A percentile compares a stretch with the other conserved stretches of the same genome.
phyloP scores from a whole-genome alignment of 768 basidiomycete species.

The Tricholoma terreum region DNA sequence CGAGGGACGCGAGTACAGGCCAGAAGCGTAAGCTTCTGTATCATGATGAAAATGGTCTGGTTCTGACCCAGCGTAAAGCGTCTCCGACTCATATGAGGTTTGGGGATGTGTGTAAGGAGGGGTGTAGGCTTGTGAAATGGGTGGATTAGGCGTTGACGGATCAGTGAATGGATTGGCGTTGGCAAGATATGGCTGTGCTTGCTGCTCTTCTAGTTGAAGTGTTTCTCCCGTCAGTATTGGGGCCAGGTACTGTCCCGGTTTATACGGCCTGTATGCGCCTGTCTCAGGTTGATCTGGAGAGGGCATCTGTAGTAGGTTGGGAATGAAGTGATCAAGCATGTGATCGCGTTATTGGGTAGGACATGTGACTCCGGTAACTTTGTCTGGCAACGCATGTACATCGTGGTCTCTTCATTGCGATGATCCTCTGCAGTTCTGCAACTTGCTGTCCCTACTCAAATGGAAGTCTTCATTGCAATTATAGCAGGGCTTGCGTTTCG shows the following conservation, averaged over 20 bases:
- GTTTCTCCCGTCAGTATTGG: conserved; percentile 68
- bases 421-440: conserved; percentile 5
- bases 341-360: no score
- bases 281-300: no score
- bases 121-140: conserved; percentile 28
- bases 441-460: conserved; percentile 16
- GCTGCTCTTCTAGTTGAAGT: conserved; percentile 45
- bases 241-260: conserved; percentile 57
- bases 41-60: conserved; percentile 64
- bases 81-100: conserved; percentile 27
- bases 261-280: conserved; percentile 44
- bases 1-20: conserved; percentile 46
- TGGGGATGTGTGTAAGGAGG: conserved; percentile 32
- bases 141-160: conserved; percentile 8
- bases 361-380: background rate
- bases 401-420: conserved; percentile 6
- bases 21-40: conserved; percentile 68
- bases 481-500: conserved; percentile 42
- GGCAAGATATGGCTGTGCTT: conserved; percentile 18
- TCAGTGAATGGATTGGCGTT: conserved; percentile 25
- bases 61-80: conserved; percentile 33
- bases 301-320: background rate
- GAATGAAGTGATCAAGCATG: no score
- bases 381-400: background rate
- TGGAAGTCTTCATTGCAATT: conserved; percentile 43